Base-by-base conservation (phyloP, 345 rosid species). In the Boechera stricta region DNA sequence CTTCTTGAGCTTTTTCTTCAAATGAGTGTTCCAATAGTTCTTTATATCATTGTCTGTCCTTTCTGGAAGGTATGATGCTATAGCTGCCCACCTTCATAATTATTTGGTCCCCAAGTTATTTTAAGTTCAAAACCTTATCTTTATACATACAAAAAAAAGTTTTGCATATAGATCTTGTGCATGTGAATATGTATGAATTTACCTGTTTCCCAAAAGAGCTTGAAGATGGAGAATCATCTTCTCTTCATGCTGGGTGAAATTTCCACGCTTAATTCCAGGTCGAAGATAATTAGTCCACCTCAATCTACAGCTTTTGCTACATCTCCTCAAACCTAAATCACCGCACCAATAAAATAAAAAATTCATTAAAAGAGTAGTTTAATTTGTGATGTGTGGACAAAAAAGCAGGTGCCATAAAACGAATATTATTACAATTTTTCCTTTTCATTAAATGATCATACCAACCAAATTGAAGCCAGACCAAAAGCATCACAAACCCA, bases 221-320 rank as follows among this genome's bases (percentile, higher is more conserved):
- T 94, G 98, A 55, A 94, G 98, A 73, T 94, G 98, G 66, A 94
- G 80, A 53, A 94, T 94, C 90, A 82, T 94, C 81, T 92, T 90
- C 83, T 94, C 97, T 72, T 94, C 98, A 66, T 89, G 85, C 60
- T 89, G 88, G 6, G 97, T 87, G 80, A 94, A 94, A 83, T 83
- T 89, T 15, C 98, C 98, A 7, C 98, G 87, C 68, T 86, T 90
- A 71, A 94, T 92, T 9, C 98, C 98, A 0, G 98, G 98, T 64
- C 97, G 73, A 45, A 94, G 91, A 72, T 94, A 94, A 84, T 94
- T 94, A 48, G 97, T 94, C 98, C 98, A 94, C 66, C 98, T 75
- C 29, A 94, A 92, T 80, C 98, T 86, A 84, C 98, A 94, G 69
- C 98, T 94, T 79, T 94, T 94, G 67, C 97, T 92, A 91, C 98